phyloP scores from a whole-genome alignment of 176 grass and related monocot species.

The Pharus latifolius region DNA sequence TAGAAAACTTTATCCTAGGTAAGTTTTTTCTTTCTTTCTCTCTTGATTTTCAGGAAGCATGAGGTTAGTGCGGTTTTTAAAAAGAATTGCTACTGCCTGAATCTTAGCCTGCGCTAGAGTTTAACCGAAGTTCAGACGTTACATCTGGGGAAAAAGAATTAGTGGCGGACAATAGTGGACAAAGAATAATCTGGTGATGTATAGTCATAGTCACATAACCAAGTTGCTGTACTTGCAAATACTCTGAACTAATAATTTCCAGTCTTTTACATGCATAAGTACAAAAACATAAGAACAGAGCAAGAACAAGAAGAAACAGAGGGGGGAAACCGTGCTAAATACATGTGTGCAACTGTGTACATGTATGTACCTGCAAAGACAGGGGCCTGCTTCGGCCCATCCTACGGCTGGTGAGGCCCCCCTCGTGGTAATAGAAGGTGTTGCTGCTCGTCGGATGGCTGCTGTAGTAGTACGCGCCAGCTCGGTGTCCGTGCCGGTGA shows the following conservation, averaged over 20 bases:
- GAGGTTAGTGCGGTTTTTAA: constrained; percentile 2
- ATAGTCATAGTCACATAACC: constrained; percentile 17
- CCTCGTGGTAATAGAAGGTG: constrained; percentile 22
- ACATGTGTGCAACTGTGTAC: too few species aligned
- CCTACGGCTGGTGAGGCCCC: constrained; percentile 28
- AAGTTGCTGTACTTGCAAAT: constrained; percentile 11
- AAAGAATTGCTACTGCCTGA: too few species aligned
- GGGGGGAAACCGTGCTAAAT: too few species aligned
- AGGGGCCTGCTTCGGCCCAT: constrained; percentile 52
- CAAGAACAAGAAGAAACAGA: not conserved
- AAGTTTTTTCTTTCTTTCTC: not conserved
- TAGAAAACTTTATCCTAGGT: not conserved
- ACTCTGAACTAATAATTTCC: not conserved
- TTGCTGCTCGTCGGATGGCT: constrained; percentile 47
- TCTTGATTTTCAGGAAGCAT: constrained; percentile 22
- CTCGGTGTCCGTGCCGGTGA: constrained; percentile 31
- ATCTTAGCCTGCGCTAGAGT: too few species aligned
- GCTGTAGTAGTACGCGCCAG: constrained; percentile 47
- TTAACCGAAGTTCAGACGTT: not conserved
- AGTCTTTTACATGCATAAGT: not conserved
- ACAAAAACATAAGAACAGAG: not conserved
- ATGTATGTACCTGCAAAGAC: constrained; percentile 45
- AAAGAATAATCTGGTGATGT: constrained; percentile 20
- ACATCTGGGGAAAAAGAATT: not conserved
- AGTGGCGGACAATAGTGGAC: not conserved